A percentile compares a stretch with the other conserved stretches of the same genome.
These are phyloP conservation scores for Penicillium mononematosum DNA, from an alignment of 495 filamentous ascomycete species.

Conservation along the genomic window DNA sequence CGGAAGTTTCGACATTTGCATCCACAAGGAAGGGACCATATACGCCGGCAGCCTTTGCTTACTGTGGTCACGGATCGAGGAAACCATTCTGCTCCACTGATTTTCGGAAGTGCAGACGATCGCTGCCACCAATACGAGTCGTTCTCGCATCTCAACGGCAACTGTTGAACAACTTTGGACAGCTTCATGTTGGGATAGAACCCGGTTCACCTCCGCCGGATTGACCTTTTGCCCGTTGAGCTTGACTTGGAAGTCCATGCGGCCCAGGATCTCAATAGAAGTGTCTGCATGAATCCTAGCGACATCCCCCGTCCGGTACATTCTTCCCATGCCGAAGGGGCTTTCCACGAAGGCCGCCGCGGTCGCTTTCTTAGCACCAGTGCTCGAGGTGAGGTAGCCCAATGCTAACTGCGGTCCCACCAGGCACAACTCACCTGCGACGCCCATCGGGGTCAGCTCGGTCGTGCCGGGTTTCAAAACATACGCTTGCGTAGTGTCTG, in stretches of 20 bases:
- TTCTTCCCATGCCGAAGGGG: constrained; percentile 18
- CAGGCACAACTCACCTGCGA: constrained; percentile 3
- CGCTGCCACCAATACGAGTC: constrained; percentile 20
- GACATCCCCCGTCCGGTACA: constrained; percentile 40
- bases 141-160: constrained; percentile 13
- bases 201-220: constrained; percentile 31
- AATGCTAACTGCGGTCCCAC: constrained; percentile 19
- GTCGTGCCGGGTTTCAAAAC: constrained; percentile 5
- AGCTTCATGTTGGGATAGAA: constrained; percentile 2
- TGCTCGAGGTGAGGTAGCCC: constrained; percentile 16
- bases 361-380: constrained; percentile 19
- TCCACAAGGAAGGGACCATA: constrained; percentile 26
- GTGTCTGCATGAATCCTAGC: constrained; percentile 30
- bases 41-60: constrained; percentile 16
- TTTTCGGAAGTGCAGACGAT: constrained; percentile 7
- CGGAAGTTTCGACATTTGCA: constrained; percentile 17
- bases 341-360: constrained; percentile 26
- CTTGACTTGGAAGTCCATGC: constrained; percentile 46
- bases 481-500: constrained; percentile 2
- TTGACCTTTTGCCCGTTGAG: constrained; percentile 46
- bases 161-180: constrained; percentile 9
- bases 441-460: constrained; percentile 6
- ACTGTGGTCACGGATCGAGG: constrained; percentile 6
- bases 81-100: constrained; percentile 11
- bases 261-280: constrained; percentile 38